These are phyloP conservation scores for Irineochytrium annulatum DNA, from an alignment of 192 early-diverging fungal species.

Conservation along the genomic window DNA sequence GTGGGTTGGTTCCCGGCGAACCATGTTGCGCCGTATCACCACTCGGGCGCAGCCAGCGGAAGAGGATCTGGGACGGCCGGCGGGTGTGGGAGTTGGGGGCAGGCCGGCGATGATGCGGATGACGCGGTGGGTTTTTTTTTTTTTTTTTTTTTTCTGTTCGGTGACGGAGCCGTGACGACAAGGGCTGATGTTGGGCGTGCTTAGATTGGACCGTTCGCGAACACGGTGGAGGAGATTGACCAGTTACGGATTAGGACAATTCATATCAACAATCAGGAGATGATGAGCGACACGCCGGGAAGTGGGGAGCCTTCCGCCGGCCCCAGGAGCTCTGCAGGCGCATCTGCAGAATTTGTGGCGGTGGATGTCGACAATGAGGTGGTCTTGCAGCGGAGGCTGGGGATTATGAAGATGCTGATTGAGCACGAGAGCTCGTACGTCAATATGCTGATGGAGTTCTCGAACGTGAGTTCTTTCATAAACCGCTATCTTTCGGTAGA, in stretches of 20 bases:
- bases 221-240: constrained; percentile 25
- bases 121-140: constrained; percentile 9
- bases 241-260: constrained; percentile 24
- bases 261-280: constrained; percentile 14
- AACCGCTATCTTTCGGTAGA: not conserved
- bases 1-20: constrained; percentile 41
- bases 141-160: too few relatives aligned
- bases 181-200: too few relatives aligned
- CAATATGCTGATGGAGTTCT: constrained; percentile 9
- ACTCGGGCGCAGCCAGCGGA: too few relatives aligned
- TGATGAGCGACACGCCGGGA: too few relatives aligned
- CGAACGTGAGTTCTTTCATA: constrained; percentile 23
- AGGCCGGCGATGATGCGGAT: constrained; percentile 4
- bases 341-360: too few relatives aligned
- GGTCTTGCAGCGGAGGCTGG: too few relatives aligned
- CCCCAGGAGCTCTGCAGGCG: too few relatives aligned
- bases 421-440: constrained; percentile 9
- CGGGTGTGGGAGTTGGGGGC: not conserved
- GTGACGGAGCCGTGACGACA: too few relatives aligned
- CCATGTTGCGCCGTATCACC: constrained; percentile 18
- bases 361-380: too few relatives aligned
- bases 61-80: not conserved
- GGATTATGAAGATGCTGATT: not conserved
- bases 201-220: constrained; percentile 25
- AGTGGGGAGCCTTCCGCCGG: too few relatives aligned